Evolutionary conservation across 768 basidiomycete species (phyloP).

Genomic region (Ephemerocybe angulata): DNA sequence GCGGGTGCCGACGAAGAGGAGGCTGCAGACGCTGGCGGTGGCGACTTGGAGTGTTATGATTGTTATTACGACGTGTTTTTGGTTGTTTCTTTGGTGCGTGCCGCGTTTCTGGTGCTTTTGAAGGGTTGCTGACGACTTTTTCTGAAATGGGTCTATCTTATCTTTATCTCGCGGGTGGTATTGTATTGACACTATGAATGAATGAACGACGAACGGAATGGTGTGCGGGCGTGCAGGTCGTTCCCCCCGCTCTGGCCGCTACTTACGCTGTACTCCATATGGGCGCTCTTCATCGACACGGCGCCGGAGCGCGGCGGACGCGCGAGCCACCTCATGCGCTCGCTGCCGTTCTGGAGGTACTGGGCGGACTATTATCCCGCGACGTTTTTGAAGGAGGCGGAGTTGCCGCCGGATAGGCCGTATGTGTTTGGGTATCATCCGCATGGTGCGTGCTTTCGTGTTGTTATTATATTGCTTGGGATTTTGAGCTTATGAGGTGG

Average conservation of each 20-base stretch:
- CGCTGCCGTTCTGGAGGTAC: conserved; percentile 72
- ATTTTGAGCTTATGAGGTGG: no score
- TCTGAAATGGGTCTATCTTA: no score
- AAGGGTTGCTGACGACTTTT: no score
- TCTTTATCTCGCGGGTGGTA: not conserved
- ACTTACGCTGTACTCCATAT: conserved; percentile 70
- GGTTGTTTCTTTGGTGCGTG: conserved; percentile 80
- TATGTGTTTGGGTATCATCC: conserved; percentile 99
- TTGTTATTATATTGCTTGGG: no score
- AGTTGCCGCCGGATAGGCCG: conserved; percentile 85
- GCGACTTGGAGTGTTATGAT: conserved; percentile 86
- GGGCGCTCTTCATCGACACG: conserved; percentile 72
- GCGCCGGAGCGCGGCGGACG: conserved; percentile 73
- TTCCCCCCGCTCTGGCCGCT: conserved; percentile 88
- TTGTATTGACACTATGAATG: not conserved
- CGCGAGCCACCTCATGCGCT: conserved; percentile 71
- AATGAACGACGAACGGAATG: not conserved
- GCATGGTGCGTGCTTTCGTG: conserved; percentile 51
- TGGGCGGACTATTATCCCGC: conserved; percentile 92
- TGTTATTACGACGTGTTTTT: conserved; percentile 58
- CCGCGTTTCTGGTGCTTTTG: not conserved
- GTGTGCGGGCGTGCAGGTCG: conserved; percentile 49
- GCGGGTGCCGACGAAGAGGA: conserved; percentile 77
- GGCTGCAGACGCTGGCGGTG: conserved; percentile 87
- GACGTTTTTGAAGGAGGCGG: conserved; percentile 78